These are phyloP conservation scores for Solanum chacoense DNA, from an alignment of 305 asterid genomes.

Conservation along the genomic window DNA sequence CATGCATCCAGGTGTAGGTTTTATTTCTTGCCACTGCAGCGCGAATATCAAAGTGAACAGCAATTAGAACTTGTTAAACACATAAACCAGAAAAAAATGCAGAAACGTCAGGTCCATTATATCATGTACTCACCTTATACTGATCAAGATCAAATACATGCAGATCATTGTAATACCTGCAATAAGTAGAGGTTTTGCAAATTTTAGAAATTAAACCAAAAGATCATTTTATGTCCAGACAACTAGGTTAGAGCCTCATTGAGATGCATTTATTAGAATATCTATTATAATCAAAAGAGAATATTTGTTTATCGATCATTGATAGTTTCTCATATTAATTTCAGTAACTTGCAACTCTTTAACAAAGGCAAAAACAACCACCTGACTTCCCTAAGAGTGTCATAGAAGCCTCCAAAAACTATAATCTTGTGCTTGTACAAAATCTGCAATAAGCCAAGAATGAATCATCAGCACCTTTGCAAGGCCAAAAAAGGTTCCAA, in stretches of 20 bases:
- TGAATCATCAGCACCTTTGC: conserved; percentile 11
- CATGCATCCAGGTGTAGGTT: conserved; percentile 80
- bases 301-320: background rate
- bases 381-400: conserved; percentile 99
- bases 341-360: background rate
- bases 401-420: conserved; percentile 95
- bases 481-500: background rate
- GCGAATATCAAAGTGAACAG: conserved; percentile 1
- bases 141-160: conserved; percentile 90
- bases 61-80: background rate
- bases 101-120: background rate
- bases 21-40: conserved; percentile 94
- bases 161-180: conserved; percentile 89
- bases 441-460: conserved; percentile 40
- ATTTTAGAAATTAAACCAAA: background rate
- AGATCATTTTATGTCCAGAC: background rate
- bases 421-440: conserved; percentile 91
- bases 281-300: background rate
- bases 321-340: conserved; percentile 1
- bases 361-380: conserved; percentile 13
- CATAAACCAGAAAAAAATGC: background rate
- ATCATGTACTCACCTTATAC: conserved; percentile 43
- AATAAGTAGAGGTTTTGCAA: conserved; percentile 15
- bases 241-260: background rate
- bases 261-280: background rate